A percentile compares a stretch with the other conserved stretches of the same genome.
These are phyloP conservation scores for Panaeolus cyanescens DNA, from an alignment of 768 basidiomycete genomes.

Conservation along the genomic window DNA sequence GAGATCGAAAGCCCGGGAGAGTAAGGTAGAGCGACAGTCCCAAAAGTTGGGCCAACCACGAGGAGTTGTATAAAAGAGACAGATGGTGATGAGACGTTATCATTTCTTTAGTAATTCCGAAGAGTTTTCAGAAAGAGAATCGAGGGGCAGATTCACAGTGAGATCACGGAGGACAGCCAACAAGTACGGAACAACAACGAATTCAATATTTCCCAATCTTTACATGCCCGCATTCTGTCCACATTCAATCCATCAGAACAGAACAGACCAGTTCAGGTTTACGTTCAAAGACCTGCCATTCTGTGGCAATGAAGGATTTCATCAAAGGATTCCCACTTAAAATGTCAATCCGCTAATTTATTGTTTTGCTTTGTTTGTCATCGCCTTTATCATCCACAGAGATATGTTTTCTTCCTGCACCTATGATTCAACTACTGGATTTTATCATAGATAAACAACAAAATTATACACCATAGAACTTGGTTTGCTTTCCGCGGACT, in stretches of 20 bases:
- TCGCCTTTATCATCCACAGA: background rate
- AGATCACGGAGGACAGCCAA: conserved; percentile 28
- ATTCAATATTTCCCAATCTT: background rate
- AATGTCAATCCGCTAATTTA: background rate
- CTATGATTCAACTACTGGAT: too few species aligned
- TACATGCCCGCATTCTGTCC: background rate
- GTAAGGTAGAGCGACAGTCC: conserved; percentile 36
- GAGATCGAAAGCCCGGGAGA: conserved; percentile 29
- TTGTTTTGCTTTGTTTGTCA: background rate
- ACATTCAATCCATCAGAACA: background rate
- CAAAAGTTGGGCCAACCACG: conserved; percentile 24
- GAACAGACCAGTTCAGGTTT: conserved; percentile 1
- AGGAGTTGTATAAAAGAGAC: conserved; percentile 42
- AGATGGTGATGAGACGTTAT: conserved; percentile 28
- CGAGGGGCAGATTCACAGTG: conserved; percentile 26
- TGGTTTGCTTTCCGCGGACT: too few species aligned
- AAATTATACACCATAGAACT: too few species aligned
- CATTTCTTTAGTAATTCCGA: conserved; percentile 32
- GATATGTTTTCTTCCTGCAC: background rate
- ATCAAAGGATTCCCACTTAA: background rate
- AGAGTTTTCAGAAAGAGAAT: conserved; percentile 16
- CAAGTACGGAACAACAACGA: conserved; percentile 7
- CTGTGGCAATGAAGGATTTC: background rate
- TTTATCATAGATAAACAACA: too few species aligned
- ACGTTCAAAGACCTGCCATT: background rate